These are phyloP conservation scores for Neopestalotiopsis sp. DNA, from an alignment of 2,329 filamentous ascomycete species.

Conservation along the genomic window DNA sequence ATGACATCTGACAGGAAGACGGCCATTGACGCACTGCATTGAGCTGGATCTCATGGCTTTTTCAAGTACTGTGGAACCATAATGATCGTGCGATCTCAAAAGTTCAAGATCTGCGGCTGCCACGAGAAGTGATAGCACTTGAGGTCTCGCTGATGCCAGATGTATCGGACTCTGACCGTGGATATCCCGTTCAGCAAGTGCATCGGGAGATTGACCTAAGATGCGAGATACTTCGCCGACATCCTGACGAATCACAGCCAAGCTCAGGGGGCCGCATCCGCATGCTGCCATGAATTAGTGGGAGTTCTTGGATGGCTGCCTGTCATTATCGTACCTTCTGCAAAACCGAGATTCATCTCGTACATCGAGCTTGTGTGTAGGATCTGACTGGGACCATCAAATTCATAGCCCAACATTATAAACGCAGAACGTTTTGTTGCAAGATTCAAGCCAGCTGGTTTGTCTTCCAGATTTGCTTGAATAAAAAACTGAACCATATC, in stretches of 20 bases:
- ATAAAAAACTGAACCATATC: background rate
- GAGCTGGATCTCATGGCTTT: background rate
- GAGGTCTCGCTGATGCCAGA: constrained; percentile 13
- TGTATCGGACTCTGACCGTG: constrained; percentile 13
- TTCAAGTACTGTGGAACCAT: background rate
- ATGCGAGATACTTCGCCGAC: constrained; percentile 10
- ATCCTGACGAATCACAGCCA: constrained; percentile 16
- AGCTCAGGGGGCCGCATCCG: constrained; percentile 15
- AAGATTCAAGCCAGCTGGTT: background rate
- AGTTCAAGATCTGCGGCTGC: background rate
- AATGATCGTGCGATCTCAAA: background rate
- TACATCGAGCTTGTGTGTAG: background rate
- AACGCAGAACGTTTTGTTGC: background rate
- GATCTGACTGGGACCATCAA: background rate
- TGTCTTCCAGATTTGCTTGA: constrained; percentile 4
- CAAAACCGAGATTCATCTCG: constrained; percentile 6
- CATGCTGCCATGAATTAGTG: constrained; percentile 13
- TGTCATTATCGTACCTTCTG: constrained; percentile 2
- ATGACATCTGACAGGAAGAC: background rate
- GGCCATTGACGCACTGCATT: background rate
- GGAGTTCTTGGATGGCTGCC: background rate
- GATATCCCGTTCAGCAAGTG: constrained; percentile 13
- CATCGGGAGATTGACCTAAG: constrained; percentile 9
- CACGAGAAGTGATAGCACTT: background rate
- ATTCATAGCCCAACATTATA: background rate